Evolutionary conservation across 805 yeast species (phyloP).

Genomic region (Grigorovia yakushimaensis): DNA sequence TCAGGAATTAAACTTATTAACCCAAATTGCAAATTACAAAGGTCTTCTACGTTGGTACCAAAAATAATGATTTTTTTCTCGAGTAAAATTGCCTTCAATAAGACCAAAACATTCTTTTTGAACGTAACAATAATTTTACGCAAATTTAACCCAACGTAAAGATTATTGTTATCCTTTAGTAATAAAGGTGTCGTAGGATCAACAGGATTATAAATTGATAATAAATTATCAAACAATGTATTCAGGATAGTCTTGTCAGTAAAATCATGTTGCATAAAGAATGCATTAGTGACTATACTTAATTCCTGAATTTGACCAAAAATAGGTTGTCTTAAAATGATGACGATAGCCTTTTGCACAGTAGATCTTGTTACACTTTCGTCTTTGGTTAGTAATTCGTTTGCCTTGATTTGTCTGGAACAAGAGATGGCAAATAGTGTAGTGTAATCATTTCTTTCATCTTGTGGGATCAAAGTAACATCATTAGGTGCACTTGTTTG

Average conservation of each 20-base stretch:
- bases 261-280: conserved; percentile 73
- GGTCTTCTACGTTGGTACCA: conserved; percentile 66
- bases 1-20: conserved; percentile 78
- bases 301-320: conserved; percentile 82
- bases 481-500: conserved; percentile 28
- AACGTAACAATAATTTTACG: conserved; percentile 53
- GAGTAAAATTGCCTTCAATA: conserved; percentile 68
- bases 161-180: conserved; percentile 21
- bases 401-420: conserved; percentile 67
- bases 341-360: conserved; percentile 85
- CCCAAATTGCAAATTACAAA: conserved; percentile 78
- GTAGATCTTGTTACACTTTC: conserved; percentile 73
- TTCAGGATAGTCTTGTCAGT: conserved; percentile 58
- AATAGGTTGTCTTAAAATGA: conserved; percentile 77
- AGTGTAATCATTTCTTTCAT: conserved; percentile 32
- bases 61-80: conserved; percentile 69
- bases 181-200: conserved; percentile 19
- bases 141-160: conserved; percentile 65
- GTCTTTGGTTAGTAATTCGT: conserved; percentile 45
- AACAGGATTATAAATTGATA: conserved; percentile 31
- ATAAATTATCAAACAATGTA: conserved; percentile 58
- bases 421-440: conserved; percentile 95
- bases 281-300: conserved; percentile 79
- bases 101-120: conserved; percentile 46
- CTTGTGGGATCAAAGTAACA: conserved; percentile 30